Evolutionary conservation across 2,329 filamentous ascomycete species (phyloP), one percentile per base, ranked within the genome.

Genomic region (Neocatenulostroma microsporum): DNA sequence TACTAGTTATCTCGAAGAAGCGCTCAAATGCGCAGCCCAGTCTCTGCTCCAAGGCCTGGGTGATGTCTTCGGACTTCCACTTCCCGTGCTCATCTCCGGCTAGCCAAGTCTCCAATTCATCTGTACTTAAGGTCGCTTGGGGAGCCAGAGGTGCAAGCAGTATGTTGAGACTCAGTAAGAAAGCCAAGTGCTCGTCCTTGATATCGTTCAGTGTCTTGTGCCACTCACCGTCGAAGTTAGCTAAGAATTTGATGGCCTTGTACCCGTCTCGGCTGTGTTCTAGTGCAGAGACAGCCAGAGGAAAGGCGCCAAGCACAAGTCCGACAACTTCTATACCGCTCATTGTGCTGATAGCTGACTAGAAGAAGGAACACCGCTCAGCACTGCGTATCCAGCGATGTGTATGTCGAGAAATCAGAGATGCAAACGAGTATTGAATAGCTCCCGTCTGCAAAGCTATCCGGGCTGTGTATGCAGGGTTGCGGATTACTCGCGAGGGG

Each of bases 291-390:
- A 44, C 34, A 15, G 37, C 21, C 7, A 44, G 37, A 10, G 41
- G 37, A 21, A 44, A 37, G 11, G 37, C 41, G 7, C 41, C 41
- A 14, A 44, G 34, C 1, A 44, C 18, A 10, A 44, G 13, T 2
- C 41, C 41, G 5, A 34, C 29, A 20, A 40, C 21, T 27, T 44
- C 41, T n/a, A 44, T 26, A 11, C 41, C 41, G 30, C 41, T 44
- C 41, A 44, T 44, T 11, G 5, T 31, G n/a, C n/a, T n/a, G n/a
- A n/a, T n/a, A n/a, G n/a, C n/a, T n/a, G n/a, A n/a, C n/a, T n/a
- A n/a, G n/a, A n/a, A n/a, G n/a, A n/a, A n/a, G n/a, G n/a, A n/a
- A n/a, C n/a, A n/a, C n/a, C n/a, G n/a, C n/a, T n/a, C n/a, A n/a
- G n/a, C n/a, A n/a, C n/a, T n/a, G n/a, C n/a, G n/a, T n/a, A n/a